Percentiles rank a stretch among this genome's conserved stretches.
Evolutionary conservation across 1,284 basidiomycete genomes (phyloP).

Genomic region (Apiotrichum mycotoxinovorans): DNA sequence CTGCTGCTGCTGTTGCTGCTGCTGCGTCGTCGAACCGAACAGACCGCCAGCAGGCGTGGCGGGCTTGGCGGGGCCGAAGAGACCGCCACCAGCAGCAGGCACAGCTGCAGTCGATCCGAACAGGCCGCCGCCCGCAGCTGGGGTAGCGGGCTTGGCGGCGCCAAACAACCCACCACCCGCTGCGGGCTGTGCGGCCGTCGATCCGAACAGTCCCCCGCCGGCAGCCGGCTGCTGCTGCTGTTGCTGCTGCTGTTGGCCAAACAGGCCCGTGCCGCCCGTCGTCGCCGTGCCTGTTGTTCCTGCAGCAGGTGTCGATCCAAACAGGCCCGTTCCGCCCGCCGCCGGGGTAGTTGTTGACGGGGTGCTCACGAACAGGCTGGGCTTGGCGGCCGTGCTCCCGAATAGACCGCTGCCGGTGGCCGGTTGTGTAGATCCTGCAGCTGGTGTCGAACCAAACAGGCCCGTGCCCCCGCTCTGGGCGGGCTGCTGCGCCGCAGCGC

Average conservation of each 20-base stretch:
- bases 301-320: slow-evolving; percentile 9
- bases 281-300: not conserved
- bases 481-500: slow-evolving; percentile 4
- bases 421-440: not conserved
- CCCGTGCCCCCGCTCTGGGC: not conserved
- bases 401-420: slow-evolving; percentile 8
- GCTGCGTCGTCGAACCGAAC: slow-evolving; percentile 10
- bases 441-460: slow-evolving; percentile 14
- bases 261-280: slow-evolving; percentile 3
- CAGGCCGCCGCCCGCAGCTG: slow-evolving; percentile 1
- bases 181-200: slow-evolving; percentile 27
- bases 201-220: slow-evolving; percentile 23
- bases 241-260: slow-evolving; percentile 12
- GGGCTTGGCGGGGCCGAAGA: slow-evolving; percentile 16
- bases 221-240: slow-evolving; percentile 4
- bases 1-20: slow-evolving; percentile 18
- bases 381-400: slow-evolving; percentile 11
- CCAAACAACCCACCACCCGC: slow-evolving; percentile 20
- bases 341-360: slow-evolving; percentile 2
- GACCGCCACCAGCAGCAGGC: slow-evolving; percentile 5
- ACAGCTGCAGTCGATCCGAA: slow-evolving; percentile 26
- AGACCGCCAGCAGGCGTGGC: slow-evolving; percentile 9
- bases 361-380: not conserved
- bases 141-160: slow-evolving; percentile 9
- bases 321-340: slow-evolving; percentile 15